phyloP scores from a whole-genome alignment of 225 moss, liverwort and hornwort genomes.

The Asterella californica region DNA sequence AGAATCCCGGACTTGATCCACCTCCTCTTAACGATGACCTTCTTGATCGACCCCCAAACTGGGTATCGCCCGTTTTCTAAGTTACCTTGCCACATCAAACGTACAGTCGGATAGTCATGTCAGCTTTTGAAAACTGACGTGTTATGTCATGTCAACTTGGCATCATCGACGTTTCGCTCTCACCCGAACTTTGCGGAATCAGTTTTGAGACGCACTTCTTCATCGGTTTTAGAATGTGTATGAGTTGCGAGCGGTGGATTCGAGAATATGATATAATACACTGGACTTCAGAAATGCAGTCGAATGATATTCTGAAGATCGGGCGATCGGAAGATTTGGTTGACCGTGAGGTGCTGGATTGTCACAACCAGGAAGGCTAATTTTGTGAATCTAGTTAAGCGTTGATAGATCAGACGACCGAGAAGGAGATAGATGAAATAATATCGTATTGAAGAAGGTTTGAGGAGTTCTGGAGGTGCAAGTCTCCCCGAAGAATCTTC shows the following conservation, averaged over 20 bases:
- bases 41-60: too few species aligned
- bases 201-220: constrained; percentile 26
- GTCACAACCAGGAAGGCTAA: constrained; percentile 11
- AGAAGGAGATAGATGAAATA: constrained; percentile 1
- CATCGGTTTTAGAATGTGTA: constrained; percentile 1
- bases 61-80: too few species aligned
- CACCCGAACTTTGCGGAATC: constrained; percentile 41
- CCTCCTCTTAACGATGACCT: too few species aligned
- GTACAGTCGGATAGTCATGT: too few species aligned
- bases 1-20: too few species aligned
- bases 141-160: too few species aligned
- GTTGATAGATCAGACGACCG: neutral
- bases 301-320: neutral
- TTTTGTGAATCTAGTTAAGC: neutral
- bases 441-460: constrained; percentile 4
- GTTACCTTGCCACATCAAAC: too few species aligned
- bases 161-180: too few species aligned
- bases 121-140: too few species aligned
- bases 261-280: constrained; percentile 14
- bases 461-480: neutral
- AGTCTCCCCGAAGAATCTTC: neutral
- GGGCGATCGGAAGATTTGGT: constrained; percentile 6
- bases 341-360: constrained; percentile 14
- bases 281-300: constrained; percentile 24
- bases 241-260: constrained; percentile 6